These are phyloP conservation scores for Oxyria digyna DNA, from an alignment of 148 eudicot genomes.

Conservation along the genomic window DNA sequence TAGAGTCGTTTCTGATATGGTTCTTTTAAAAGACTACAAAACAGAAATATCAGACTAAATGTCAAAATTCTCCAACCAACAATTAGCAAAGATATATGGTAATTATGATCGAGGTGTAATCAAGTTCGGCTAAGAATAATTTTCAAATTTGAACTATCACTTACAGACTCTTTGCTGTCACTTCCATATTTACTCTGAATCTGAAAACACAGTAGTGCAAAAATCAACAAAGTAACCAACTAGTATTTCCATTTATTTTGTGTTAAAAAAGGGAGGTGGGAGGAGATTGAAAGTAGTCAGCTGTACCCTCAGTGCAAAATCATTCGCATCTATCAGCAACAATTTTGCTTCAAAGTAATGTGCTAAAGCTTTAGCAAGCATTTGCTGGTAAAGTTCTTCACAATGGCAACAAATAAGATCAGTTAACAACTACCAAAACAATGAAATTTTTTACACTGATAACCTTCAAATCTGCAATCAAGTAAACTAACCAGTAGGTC, in stretches of 20 bases:
- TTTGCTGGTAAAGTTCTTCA: conserved; percentile 86
- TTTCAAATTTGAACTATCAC: conserved; percentile 13
- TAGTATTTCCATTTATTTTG: not conserved
- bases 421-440: not conserved
- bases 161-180: conserved; percentile 47
- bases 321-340: conserved; percentile 64
- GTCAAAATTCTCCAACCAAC: not conserved
- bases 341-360: conserved; percentile 81
- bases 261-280: not conserved
- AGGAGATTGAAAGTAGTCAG: not conserved
- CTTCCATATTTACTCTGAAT: conserved; percentile 72
- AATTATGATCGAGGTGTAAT: not conserved
- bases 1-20: conserved; percentile 64
- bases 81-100: not conserved
- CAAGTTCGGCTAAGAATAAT: not conserved
- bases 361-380: conserved; percentile 93
- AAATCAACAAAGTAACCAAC: not conserved
- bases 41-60: not conserved
- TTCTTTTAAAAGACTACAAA: conserved; percentile 52
- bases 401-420: conserved; percentile 5
- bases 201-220: conserved; percentile 23
- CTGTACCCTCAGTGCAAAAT: conserved; percentile 73
- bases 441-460: not conserved
- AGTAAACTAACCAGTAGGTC: conserved; percentile 67
- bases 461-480: not conserved